phyloP scores from a whole-genome alignment of 495 filamentous ascomycete species.

The Lasiosphaeris hirsuta region DNA sequence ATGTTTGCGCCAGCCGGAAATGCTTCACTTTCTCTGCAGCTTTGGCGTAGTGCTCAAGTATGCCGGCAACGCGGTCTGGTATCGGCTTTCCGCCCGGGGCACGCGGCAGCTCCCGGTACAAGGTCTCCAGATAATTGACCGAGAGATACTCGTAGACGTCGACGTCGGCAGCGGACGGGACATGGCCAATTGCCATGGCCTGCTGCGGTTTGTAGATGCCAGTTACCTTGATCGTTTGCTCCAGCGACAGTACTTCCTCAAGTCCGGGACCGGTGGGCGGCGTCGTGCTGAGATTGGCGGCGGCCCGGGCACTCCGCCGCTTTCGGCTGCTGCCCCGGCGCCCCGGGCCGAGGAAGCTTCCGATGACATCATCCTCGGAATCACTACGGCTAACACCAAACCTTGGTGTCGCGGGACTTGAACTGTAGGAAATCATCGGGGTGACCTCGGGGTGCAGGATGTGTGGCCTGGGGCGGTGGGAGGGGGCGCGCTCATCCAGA shows the following conservation, averaged over 20 bases:
- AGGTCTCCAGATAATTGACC: conserved; percentile 53
- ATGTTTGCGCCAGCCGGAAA: conserved; percentile 68
- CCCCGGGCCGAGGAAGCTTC: conserved; percentile 54
- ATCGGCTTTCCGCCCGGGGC: conserved; percentile 26
- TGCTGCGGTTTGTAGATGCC: conserved; percentile 55
- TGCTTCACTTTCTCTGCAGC: conserved; percentile 57
- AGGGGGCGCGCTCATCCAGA: conserved; percentile 45
- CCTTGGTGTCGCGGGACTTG: conserved; percentile 41
- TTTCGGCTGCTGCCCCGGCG: conserved; percentile 37
- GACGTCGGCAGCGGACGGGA: conserved; percentile 52
- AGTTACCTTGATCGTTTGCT: conserved; percentile 57
- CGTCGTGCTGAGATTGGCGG: conserved; percentile 48
- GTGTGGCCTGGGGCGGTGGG: conserved; percentile 37
- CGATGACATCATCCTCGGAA: conserved; percentile 63
- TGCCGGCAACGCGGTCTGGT: conserved; percentile 44
- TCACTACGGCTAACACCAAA: conserved; percentile 60
- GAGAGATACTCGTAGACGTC: conserved; percentile 58
- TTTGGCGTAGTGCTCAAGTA: conserved; percentile 60
- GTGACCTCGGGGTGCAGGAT: conserved; percentile 28
- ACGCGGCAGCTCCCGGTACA: conserved; percentile 39
- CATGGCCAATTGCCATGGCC: conserved; percentile 57
- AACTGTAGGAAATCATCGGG: conserved; percentile 38
- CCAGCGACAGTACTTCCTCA: conserved; percentile 55
- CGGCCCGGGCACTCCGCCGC: conserved; percentile 37
- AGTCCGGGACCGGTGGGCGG: conserved; percentile 53